These are phyloP conservation scores for Nicotiana benthamiana DNA, from an alignment of 257 asterid species.

Conservation along the genomic window DNA sequence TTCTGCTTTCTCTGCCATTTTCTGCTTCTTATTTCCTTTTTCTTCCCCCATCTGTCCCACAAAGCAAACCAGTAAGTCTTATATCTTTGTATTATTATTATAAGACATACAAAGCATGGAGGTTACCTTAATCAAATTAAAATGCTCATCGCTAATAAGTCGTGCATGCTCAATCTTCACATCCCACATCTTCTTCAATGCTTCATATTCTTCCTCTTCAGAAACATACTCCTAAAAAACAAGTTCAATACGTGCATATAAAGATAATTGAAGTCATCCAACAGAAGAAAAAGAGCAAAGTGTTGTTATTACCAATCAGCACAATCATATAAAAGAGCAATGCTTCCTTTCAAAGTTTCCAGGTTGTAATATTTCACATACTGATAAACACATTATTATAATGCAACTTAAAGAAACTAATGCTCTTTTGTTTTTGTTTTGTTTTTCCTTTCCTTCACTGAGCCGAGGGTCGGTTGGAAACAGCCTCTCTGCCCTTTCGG, in stretches of 20 bases:
- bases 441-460: no score
- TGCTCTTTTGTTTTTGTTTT: no score
- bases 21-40: conserved; percentile 7
- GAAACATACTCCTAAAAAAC: neutral
- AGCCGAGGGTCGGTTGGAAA: no score
- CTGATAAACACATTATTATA: neutral
- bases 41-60: neutral
- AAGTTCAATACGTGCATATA: neutral
- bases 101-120: neutral
- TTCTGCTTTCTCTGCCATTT: neutral
- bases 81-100: neutral
- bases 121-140: neutral
- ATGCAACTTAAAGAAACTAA: no score
- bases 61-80: neutral
- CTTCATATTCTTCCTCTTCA: neutral
- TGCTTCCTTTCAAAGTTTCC: neutral
- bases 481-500: no score
- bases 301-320: neutral
- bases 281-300: no score
- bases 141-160: neutral
- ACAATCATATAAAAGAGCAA: neutral
- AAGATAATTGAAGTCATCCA: neutral
- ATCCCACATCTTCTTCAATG: neutral
- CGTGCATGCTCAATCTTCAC: neutral
- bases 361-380: neutral